Base-by-base conservation (phyloP, 192 early-diverging fungal species). In the Podila epicladia region DNA sequence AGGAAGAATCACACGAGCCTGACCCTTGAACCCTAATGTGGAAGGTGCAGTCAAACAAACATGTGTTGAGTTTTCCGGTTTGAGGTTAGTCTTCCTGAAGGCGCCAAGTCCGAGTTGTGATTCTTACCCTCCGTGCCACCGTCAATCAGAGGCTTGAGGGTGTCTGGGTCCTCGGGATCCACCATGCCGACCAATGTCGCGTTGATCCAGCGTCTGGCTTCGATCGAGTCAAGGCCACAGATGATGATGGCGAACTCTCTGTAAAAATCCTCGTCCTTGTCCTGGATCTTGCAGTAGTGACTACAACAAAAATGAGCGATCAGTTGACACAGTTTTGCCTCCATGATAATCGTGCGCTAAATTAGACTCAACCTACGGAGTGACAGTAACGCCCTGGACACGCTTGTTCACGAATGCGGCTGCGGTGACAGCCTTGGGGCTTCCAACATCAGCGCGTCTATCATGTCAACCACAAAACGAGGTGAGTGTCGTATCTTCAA, bases 151-250 rank as follows among this genome's bases (percentile, higher is more conserved):
- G 95, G 95, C 75, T 93, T 97, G 58, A 96, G 82, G 4, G 91
- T 91, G 48, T 90, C 86, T 0, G 90, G 90, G 57, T 94, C 88
- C 11, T 95, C 94, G 17, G 75, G 68, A 38, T 96, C 94, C 15
- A 87, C 90, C 86, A 98, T 90, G 13, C 86, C 85, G 32, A 95
- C 84, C 9, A 98, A 67, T 13, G 91, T 96, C 4, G 97, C 96
- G 82, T 99, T 99, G 24, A 99, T 98, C 97, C 97, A 99, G 55
- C 97, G 89, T 58, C 97, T 87, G 13, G 97, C 97, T 73, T 98
- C 97, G 3, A 99, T 93, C 6, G 93, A 95, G 79, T 99, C 97
- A 72, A 99, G 76, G 7, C 97, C 97, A 68, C 96, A 98, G 49
- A 99, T 91, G 33, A 99, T 89, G 51, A 97, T 85, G 3, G 91